Evolutionary conservation across 139 green algal species (phyloP).

Genomic region (Ettlia oleoabundans): DNA sequence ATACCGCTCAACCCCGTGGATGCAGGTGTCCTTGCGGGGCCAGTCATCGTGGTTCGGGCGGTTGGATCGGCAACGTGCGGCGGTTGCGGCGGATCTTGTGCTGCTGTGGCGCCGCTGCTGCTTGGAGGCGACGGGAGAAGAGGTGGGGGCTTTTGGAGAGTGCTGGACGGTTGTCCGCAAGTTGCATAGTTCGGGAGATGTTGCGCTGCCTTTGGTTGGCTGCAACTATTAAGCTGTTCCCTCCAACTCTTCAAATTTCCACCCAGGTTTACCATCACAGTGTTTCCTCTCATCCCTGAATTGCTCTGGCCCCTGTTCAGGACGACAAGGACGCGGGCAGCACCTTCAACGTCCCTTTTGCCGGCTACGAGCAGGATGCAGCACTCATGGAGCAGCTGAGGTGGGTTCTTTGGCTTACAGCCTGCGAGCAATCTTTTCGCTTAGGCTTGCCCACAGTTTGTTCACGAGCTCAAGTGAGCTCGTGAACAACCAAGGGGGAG

Average conservation of each 20-base stretch:
- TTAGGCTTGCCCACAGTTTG: too few relatives aligned
- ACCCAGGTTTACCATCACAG: too few relatives aligned
- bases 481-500: too few relatives aligned
- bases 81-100: conserved; percentile 11
- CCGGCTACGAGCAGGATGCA: conserved; percentile 2
- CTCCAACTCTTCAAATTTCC: too few relatives aligned
- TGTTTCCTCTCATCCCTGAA: too few relatives aligned
- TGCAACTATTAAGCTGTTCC: too few relatives aligned
- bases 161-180: too few relatives aligned
- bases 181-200: too few relatives aligned
- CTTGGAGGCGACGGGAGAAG: not conserved
- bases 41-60: conserved; percentile 30
- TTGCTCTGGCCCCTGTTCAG: not conserved
- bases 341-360: conserved; percentile 3
- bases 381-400: conserved; percentile 18
- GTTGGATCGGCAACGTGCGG: conserved; percentile 20
- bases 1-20: not conserved
- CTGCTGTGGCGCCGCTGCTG: conserved; percentile 10
- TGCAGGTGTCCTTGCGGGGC: conserved; percentile 7
- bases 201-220: too few relatives aligned
- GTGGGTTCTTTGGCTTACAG: not conserved
- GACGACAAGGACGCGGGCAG: not conserved
- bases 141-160: conserved; percentile 18
- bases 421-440: too few relatives aligned
- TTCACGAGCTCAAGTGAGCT: too few relatives aligned